Base-by-base conservation (phyloP, 495 filamentous ascomycete genomes). In the Podospora pseudopauciseta region DNA sequence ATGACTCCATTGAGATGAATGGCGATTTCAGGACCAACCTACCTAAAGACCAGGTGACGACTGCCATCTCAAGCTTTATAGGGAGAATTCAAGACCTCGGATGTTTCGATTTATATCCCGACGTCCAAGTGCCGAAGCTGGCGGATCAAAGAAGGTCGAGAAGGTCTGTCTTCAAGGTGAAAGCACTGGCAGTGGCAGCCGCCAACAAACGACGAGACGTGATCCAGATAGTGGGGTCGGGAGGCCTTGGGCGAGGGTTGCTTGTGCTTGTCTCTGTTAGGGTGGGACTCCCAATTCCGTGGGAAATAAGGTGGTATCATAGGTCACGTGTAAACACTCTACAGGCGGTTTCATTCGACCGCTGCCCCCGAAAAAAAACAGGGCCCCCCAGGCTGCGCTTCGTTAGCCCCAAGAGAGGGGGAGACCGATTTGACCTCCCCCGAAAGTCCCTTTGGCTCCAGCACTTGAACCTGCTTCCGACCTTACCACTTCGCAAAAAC, bases 401-500 rank as follows among this genome's bases (percentile, higher is more conserved):
- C 65, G 62, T 71, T 72, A 73, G 73, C 63, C 66, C 62, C 58
- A 44, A 69, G 70, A 68, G 74, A 74, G 74, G 74, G 72, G 73
- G 74, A 57, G 66, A 65, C 28, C 39, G 39, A 49, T 63, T 63
- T 62, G 65, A 65, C 66, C 71, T 67, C 67, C 70, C 69, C 70
- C 64, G 49, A 58, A 72, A 67, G 70, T 72, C 73, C 70, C 71
- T 77, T 72, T 69, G 67, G 27, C 71, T 66, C 69, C 74, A 74
- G 68, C 68, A 71, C 68, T 67, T 71, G 67, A 68, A 71, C 73
- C 66, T 69, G 61, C 67, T 63, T 63, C 56, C 66, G 62, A 71
- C 65, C 44, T 60, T 65, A 71, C 64, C 66, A 68, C 66, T 69
- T 75, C 73, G 71, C 75, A 76, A 75, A 75, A 67, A 74, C 71